phyloP scores from a whole-genome alignment of 768 basidiomycete genomes.

The Lepiota venenata region DNA sequence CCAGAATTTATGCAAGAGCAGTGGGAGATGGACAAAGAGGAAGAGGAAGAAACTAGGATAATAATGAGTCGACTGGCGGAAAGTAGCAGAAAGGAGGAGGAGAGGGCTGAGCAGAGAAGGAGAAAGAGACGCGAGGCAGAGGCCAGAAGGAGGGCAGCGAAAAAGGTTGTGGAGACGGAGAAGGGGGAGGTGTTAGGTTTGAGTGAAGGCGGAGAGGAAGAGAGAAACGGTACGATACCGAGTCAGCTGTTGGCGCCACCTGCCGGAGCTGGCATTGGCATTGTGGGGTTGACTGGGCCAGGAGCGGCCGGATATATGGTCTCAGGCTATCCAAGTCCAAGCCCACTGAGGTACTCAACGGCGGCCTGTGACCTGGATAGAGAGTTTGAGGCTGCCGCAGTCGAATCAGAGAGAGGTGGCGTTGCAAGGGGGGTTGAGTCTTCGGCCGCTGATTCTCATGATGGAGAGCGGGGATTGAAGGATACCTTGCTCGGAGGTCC shows the following conservation, averaged over 20 bases:
- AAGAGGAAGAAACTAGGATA: slow-evolving; percentile 64
- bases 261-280: not conserved
- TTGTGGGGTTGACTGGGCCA: not conserved
- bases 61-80: slow-evolving; percentile 39
- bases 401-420: not conserved
- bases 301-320: not conserved
- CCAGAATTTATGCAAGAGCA: slow-evolving; percentile 83
- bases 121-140: slow-evolving; percentile 44
- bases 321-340: slow-evolving; percentile 33
- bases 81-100: slow-evolving; percentile 39
- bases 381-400: slow-evolving; percentile 9
- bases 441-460: slow-evolving; percentile 2
- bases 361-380: slow-evolving; percentile 23
- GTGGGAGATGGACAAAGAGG: slow-evolving; percentile 68
- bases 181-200: slow-evolving; percentile 8
- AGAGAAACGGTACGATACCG: not conserved
- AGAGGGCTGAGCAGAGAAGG: slow-evolving; percentile 45
- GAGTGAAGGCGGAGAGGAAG: slow-evolving; percentile 6
- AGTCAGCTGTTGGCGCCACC: not conserved
- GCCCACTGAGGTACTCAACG: slow-evolving; percentile 40
- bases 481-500: slow-evolving; percentile 7
- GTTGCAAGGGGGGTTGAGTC: not conserved
- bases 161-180: slow-evolving; percentile 11
- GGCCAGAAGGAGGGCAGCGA: slow-evolving; percentile 21
- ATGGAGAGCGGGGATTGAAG: not conserved